Evolutionary conservation across 352 stramenopile species (phyloP), one percentile per base, ranked within the genome.

Genomic region (Globisporangium spiculum): DNA sequence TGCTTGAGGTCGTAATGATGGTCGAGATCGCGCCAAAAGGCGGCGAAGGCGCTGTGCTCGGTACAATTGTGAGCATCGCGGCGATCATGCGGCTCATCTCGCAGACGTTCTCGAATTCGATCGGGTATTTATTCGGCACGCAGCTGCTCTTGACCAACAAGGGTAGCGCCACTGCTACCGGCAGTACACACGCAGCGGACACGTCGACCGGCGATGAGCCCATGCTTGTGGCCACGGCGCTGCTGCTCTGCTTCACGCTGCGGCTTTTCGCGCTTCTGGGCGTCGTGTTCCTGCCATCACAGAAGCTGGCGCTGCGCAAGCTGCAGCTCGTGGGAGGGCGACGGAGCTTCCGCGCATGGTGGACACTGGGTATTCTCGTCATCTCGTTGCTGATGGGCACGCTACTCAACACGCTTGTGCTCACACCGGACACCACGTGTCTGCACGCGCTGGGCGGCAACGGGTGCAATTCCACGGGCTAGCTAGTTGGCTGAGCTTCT

Each of bases 21-120:
- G 66, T 79, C 26, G 79, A 86, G 63, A 83, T 86, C 53, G 79
- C 79, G 4, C 79, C 79, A 20, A 52, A 72, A 0, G 75, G 79
- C 12, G 76, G 74, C 3, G 79, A 86, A 72, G 79, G 76, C 36
- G 76, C 76, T 0, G 76, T 79, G 44, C 66, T 86, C 1, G 76
- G 79, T 18, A 79, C 81, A 10, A 57, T 86, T 53, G 75, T 83
- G 10, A 80, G 70, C 0, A 80, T 86, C 34, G 69, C 68, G 0
- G 69, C 79, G 22, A 83, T 79, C 58, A 79, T 84, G 75, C 72
- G 75, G 0, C 52, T 84, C 4, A 66, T 83, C 36, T 66, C 63
- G 48, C 55, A 67, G 53, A 70, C 62, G 58, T 74, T 67, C 50
- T 69, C 63, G 22, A 74, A 74, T 57, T 67, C 41, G 20, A 69